Conservation (phyloP, 179 eudicot species). For the Silene noctiflora region DNA sequence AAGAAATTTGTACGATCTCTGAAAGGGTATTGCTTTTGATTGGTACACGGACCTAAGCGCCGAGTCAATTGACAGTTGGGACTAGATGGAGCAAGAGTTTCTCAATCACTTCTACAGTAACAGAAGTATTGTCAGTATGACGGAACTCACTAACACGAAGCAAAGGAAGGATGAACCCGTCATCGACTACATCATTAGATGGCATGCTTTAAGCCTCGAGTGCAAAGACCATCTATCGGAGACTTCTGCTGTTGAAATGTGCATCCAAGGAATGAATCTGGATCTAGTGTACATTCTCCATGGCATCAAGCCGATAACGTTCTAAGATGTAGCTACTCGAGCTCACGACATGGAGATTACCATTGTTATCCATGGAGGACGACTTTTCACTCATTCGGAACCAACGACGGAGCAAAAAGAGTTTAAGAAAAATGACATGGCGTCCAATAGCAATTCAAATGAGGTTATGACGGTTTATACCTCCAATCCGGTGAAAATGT, state of each 20-base stretch:
- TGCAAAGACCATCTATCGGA: no score
- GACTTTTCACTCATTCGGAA: no score
- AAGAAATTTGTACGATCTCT: no score
- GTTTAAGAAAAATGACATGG: no score
- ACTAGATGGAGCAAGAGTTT: neutral
- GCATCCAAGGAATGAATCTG: neutral
- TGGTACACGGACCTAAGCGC: neutral
- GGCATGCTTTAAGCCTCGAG: neutral
- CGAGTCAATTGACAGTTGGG: constrained; percentile 9
- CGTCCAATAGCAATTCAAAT: no score
- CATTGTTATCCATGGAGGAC: no score
- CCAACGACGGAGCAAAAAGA: no score
- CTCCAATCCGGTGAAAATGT: no score
- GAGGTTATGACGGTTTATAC: no score
- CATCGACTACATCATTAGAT: neutral
- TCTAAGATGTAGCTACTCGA: neutral
- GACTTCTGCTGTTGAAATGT: neutral
- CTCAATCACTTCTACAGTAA: neutral
- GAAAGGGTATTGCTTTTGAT: neutral
- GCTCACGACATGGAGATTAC: no score
- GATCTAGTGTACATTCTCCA: neutral
- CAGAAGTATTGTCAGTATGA: neutral
- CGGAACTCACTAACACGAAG: neutral
- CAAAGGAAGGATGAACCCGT: constrained; percentile 7
- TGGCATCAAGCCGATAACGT: neutral